Evolutionary conservation across 2,329 filamentous ascomycete genomes (phyloP).

Genomic region (Exophiala xenobiotica): DNA sequence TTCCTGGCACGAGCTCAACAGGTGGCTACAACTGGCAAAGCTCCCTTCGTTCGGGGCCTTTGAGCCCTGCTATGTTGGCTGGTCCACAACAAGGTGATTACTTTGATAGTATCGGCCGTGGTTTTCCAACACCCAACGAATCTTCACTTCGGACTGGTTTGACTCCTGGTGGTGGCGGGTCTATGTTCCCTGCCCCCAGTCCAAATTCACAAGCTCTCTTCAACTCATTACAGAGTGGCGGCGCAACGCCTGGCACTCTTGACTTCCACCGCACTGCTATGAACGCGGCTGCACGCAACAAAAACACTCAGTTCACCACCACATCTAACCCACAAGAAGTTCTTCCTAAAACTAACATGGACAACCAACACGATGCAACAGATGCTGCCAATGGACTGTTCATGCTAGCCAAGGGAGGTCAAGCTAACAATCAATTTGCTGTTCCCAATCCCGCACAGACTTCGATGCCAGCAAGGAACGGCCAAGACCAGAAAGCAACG

Average conservation of each 20-base stretch:
- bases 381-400: constrained; percentile 94
- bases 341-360: constrained; percentile 42
- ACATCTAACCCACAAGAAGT: constrained; percentile 45
- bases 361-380: constrained; percentile 80
- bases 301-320: constrained; percentile 47
- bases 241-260: constrained; percentile 82
- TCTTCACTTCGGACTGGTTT: constrained; percentile 87
- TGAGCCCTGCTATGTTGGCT: constrained; percentile 96
- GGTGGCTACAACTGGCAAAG: constrained; percentile 70
- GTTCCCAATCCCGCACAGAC: constrained; percentile 48
- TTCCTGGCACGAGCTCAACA: constrained; percentile 71
- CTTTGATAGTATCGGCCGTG: constrained; percentile 78
- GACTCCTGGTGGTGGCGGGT: constrained; percentile 90
- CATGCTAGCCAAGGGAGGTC: constrained; percentile 71
- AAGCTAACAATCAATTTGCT: constrained; percentile 57
- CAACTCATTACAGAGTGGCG: constrained; percentile 73
- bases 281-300: constrained; percentile 70
- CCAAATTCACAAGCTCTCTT: constrained; percentile 83
- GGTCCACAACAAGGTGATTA: constrained; percentile 77
- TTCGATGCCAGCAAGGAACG: neutral
- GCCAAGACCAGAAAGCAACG: constrained; percentile 47
- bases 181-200: constrained; percentile 92
- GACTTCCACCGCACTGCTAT: constrained; percentile 95
- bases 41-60: constrained; percentile 83
- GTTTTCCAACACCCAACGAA: constrained; percentile 94